Base-by-base conservation (phyloP, 2,329 filamentous ascomycete species). In the Biscogniauxia marginata region DNA sequence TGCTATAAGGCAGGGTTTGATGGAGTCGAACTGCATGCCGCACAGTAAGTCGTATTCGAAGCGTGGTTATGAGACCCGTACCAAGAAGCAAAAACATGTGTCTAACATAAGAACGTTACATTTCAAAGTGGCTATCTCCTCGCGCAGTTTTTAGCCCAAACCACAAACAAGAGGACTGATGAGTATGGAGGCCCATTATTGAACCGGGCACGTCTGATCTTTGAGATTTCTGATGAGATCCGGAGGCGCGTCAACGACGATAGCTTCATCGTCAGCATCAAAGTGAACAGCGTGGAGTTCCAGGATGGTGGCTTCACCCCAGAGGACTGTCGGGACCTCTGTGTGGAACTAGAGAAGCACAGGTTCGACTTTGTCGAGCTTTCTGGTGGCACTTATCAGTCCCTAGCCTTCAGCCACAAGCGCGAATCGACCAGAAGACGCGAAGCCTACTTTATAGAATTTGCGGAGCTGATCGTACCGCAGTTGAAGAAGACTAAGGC, bases 361-460 rank as follows among this genome's bases (percentile, higher is more conserved):
- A 81, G 73, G 4, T 71, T 90, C 1, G 87, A 90, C 70, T 89
- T 89, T 61, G 71, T 90, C 1, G 87, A 91, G 70, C 79, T 90
- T 22, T 84, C 80, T 18, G 88, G 87, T 0, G 87, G 88, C 0
- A 81, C 70, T 0, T 86, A 82, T 60, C 81, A 86, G 62, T 70
- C 84, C 54, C 77, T 83, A 0, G 64, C 60, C 50, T 79, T 83
- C 64, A 51, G 66, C 56, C 52, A 63, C 39, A 55, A 47, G 46
- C 55, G 49, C 7, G 72, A 73, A 20, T 75, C 76, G 5, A 85
- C 84, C 1, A 71, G 73, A 11, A 77, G 78, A 0, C 79, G 86
- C 7, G 86, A 90, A 63, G 84, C 85, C 0, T 89, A 87, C 74
- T 90, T 90, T 72, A 74, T 89, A 1, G 82, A 88, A 47, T 89